Base-by-base conservation (phyloP, 2,329 filamentous ascomycete genomes). In the Fusarium odoratissimum region DNA sequence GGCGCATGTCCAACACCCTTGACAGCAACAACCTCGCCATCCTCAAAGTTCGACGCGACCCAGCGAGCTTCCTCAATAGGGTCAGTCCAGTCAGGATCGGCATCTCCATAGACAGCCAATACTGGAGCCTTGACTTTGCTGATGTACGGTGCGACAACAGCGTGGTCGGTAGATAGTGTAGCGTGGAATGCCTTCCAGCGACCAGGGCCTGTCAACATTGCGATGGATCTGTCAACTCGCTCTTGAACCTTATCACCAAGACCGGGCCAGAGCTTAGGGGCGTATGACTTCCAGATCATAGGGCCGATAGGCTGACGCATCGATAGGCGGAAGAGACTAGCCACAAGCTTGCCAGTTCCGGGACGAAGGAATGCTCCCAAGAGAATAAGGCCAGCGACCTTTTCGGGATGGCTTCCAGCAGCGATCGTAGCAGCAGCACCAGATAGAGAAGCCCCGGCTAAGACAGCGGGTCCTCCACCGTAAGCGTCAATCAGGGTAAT, bases 141-240 rank as follows among this genome's bases (percentile, higher is more conserved):
- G 4, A 72, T n/a, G 33, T 60, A 73, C 0, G 70, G 69, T 2
- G 37, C 44, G 2, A 72, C 70, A 0, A 73, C 42, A 6, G 33
- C 28, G 9, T 72, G 70, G 14, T 72, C 56, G 5, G 70, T 65
- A 3, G 69, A 69, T 0, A 69, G 28, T 12, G 70, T 70, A n/a
- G 70, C 60, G 14, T 72, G 70, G 35, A 72, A 72, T 3, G 70
- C 70, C 10, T 65, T 45, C 70, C 70, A 72, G 3, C 52, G 66
- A 17, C 69, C 70, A 48, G 70, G 69, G 2, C 60, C 51, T 11
- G 45, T 67, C 9, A 72, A 23, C 60, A 72, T 60, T 5, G 41
- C 35, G 5, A 68, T 60, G 0, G 70, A 42, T 37, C 60, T 42
- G 17, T 64, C 56, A 21, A 54, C 70, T 9, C 70, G 69, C 31